phyloP scores from a whole-genome alignment of 306 rosid species.

The Citrullus mucosospermus region DNA sequence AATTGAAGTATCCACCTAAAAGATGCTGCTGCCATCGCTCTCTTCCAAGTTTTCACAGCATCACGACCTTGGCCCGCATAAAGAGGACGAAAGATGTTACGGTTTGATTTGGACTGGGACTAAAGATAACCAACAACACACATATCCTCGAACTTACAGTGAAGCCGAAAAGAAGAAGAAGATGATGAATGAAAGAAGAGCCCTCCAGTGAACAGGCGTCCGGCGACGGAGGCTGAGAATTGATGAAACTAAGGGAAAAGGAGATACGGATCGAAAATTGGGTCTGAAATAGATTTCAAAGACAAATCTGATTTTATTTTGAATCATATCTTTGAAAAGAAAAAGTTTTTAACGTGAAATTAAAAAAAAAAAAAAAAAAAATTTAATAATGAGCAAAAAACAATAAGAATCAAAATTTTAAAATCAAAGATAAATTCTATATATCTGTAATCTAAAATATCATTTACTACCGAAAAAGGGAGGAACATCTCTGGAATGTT shows the following conservation, averaged over 20 bases:
- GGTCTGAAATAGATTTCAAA: too few relatives aligned
- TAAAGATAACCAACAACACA: not conserved
- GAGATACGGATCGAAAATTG: too few relatives aligned
- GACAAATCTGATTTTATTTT: too few relatives aligned
- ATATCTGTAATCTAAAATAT: too few relatives aligned
- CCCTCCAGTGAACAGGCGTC: not conserved
- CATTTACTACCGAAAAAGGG: too few relatives aligned
- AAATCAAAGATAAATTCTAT: too few relatives aligned
- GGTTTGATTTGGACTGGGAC: not conserved
- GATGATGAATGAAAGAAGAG: not conserved
- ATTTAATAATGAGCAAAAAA: too few relatives aligned
- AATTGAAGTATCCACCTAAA: constrained; percentile 68
- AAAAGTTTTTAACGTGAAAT: too few relatives aligned
- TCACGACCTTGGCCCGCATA: not conserved
- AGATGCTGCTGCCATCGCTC: constrained; percentile 45
- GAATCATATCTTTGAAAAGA: too few relatives aligned
- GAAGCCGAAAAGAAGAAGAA: not conserved
- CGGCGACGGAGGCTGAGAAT: not conserved
- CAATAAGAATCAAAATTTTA: too few relatives aligned
- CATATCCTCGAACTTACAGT: not conserved
- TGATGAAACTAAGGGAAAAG: not conserved
- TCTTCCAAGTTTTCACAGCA: not conserved
- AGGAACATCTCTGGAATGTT: too few relatives aligned
- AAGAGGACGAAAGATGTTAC: not conserved
- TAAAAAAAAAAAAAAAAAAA: too few relatives aligned